Conservation (phyloP, 148 eudicot species). For the Rhododendron molle region DNA sequence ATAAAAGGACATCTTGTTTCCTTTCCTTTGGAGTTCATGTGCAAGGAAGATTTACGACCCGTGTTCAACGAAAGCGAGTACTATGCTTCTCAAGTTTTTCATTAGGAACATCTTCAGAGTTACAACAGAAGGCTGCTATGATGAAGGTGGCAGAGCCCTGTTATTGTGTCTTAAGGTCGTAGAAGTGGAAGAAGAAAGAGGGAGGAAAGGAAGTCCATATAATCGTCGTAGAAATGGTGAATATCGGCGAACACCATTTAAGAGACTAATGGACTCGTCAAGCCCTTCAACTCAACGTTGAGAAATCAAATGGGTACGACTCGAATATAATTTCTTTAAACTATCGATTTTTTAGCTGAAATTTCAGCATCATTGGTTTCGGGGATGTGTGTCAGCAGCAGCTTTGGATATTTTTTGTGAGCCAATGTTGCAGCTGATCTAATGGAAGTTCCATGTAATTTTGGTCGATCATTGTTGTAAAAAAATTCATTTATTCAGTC, state of each 20-base stretch:
- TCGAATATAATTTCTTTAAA: background rate
- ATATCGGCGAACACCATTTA: background rate
- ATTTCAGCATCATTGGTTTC: background rate
- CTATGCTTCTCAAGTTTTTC: constrained; percentile 96
- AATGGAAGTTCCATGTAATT: background rate
- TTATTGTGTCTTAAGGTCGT: background rate
- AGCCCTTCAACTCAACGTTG: background rate
- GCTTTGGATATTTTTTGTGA: background rate
- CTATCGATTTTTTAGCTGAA: background rate
- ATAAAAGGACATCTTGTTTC: constrained; percentile 95
- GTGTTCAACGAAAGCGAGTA: constrained; percentile 97
- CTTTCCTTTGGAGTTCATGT: constrained; percentile 92
- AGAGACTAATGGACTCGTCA: background rate
- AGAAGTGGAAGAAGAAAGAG: background rate
- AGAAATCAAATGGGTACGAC: background rate
- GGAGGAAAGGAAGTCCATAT: background rate
- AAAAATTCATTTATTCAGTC: background rate
- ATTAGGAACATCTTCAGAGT: constrained; percentile 25
- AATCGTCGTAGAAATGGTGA: background rate
- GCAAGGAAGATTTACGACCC: constrained; percentile 88
- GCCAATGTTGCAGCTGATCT: background rate
- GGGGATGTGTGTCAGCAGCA: background rate
- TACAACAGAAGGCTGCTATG: background rate
- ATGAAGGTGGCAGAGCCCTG: background rate
- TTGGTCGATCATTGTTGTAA: background rate